Conservation (phyloP, 129 eudicot species). For the Artemisia annua region DNA sequence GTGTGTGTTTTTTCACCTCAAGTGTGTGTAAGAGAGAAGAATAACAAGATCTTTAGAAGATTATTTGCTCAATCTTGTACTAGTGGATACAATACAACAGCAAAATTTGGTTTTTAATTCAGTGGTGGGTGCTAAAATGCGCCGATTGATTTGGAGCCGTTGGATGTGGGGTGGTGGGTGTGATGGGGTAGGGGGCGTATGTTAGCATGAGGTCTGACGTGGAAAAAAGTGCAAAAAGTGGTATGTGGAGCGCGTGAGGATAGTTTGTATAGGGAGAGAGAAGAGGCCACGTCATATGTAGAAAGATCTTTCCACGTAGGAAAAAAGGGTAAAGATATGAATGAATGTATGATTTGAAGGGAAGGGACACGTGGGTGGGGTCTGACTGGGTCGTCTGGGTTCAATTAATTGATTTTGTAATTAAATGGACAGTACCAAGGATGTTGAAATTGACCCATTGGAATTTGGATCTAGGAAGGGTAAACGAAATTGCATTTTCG, state of each 20-base stretch:
- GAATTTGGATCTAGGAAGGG: no score
- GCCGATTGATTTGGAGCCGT: constrained; percentile 9
- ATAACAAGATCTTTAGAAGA: not conserved
- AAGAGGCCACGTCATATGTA: constrained; percentile 23
- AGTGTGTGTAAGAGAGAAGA: constrained; percentile 10
- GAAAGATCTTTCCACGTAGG: constrained; percentile 26
- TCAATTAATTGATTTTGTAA: no score
- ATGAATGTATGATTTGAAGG: not conserved
- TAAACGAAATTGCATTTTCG: no score
- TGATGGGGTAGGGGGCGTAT: not conserved
- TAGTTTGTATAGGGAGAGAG: constrained; percentile 17
- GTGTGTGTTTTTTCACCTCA: not conserved
- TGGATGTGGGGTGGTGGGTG: not conserved
- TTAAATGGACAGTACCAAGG: no score
- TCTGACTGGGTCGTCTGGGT: not conserved
- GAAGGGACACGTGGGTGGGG: constrained; percentile 29
- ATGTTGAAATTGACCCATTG: no score
- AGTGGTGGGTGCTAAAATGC: constrained; percentile 24
- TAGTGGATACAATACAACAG: constrained; percentile 10
- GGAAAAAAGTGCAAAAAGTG: constrained; percentile 33
- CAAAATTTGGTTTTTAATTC: not conserved
- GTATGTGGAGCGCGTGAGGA: constrained; percentile 27
- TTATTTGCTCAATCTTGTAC: constrained; percentile 3
- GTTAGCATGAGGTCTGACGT: constrained; percentile 20
- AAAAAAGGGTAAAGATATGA: not conserved